Percentiles rank a stretch among this genome's conserved stretches.
phyloP scores from a whole-genome alignment of 2,329 filamentous ascomycete species.

The Metarhizium rileyi region DNA sequence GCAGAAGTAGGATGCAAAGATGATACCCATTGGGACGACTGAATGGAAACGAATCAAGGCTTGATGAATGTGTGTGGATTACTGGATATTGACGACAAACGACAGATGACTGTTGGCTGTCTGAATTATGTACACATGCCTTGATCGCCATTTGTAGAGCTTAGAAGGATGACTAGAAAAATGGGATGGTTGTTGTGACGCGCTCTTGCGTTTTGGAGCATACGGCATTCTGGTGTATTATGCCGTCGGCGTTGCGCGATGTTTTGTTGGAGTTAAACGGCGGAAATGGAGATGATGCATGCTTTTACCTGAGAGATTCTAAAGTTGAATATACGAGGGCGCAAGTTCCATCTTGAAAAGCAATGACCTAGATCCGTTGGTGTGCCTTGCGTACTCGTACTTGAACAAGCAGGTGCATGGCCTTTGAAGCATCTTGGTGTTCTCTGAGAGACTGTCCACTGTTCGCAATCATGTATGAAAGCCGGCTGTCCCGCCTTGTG shows the following conservation, averaged over 20 bases:
- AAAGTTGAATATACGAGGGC: neutral
- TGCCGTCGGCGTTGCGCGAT: neutral
- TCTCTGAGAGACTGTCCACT: too few species aligned
- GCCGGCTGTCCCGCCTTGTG: too few species aligned
- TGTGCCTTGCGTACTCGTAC: too few species aligned
- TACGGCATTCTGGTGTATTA: neutral
- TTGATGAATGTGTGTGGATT: neutral
- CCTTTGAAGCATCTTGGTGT: too few species aligned
- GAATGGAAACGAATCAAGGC: neutral
- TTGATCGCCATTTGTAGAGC: neutral
- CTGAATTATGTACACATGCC: neutral
- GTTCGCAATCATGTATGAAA: too few species aligned
- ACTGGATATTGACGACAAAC: neutral
- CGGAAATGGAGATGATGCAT: neutral
- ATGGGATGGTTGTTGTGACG: neutral
- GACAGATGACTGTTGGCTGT: neutral
- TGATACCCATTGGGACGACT: slow-evolving; percentile 7
- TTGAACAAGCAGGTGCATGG: too few species aligned
- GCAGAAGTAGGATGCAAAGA: slow-evolving; percentile 4
- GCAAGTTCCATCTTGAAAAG: neutral
- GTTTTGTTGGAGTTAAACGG: neutral
- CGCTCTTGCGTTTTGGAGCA: neutral
- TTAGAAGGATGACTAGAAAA: neutral
- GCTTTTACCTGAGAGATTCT: too few species aligned
- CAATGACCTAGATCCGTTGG: neutral